Evolutionary conservation across 2,329 filamentous ascomycete genomes (phyloP).

Genomic region (Ophiostoma perfectum): DNA sequence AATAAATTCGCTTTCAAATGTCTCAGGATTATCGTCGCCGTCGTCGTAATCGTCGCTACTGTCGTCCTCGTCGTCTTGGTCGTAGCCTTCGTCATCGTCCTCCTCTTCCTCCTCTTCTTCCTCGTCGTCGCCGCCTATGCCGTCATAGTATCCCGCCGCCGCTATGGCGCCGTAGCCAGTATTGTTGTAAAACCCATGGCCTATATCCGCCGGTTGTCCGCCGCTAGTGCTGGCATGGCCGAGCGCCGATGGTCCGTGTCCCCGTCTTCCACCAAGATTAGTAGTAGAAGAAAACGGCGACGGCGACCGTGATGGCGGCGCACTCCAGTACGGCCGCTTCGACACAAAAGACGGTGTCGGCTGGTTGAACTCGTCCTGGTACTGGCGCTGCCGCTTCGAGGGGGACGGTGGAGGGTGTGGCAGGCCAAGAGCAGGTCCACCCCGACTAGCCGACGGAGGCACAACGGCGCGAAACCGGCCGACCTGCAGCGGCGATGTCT

Average conservation of each 20-base stretch:
- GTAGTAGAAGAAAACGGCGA: slow-evolving; percentile 15
- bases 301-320: slow-evolving; percentile 19
- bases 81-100: background rate
- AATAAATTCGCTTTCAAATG: no score
- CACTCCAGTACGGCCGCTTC: slow-evolving; percentile 18
- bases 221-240: background rate
- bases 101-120: slow-evolving; percentile 20
- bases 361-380: slow-evolving; percentile 11
- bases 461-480: slow-evolving; percentile 59
- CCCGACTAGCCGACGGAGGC: slow-evolving; percentile 19
- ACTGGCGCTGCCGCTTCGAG: background rate
- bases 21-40: slow-evolving; percentile 9
- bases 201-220: background rate
- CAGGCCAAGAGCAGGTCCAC: no score
- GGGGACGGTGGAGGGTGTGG: background rate
- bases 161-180: slow-evolving; percentile 21
- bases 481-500: slow-evolving; percentile 55
- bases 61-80: slow-evolving; percentile 9
- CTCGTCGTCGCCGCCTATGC: slow-evolving; percentile 19
- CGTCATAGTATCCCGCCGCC: slow-evolving; percentile 20
- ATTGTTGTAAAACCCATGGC: slow-evolving; percentile 21
- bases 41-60: slow-evolving; percentile 16
- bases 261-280: background rate
- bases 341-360: slow-evolving; percentile 10
- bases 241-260: background rate